Base-by-base conservation (phyloP, 352 stramenopile species). In the Pythium biforme region DNA sequence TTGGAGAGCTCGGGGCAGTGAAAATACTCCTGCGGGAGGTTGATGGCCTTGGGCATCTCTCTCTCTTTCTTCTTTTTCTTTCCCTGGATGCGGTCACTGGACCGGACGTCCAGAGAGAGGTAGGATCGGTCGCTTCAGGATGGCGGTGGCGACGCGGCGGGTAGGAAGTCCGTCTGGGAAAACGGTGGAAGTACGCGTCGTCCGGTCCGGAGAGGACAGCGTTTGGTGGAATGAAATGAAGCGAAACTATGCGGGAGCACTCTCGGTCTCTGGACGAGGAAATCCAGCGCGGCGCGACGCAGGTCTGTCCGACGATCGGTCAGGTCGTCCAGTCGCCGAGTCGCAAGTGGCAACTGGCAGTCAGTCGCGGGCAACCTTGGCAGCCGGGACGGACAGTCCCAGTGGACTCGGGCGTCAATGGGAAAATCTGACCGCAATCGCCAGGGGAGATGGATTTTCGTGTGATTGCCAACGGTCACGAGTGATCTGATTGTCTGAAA, bases 1-100 rank as follows among this genome's bases (percentile, higher is more conserved):
- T 66, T 56, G 26, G 75, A 76, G 56, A 89, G 77, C 64, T 67
- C 69, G 17, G 79, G 79, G 45, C 75, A 82, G 58, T 84, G 68
- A 62, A 89, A 87, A 60, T 77, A 87, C 56, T 70, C 69, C 66
- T 76, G 66, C 33, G 72, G 76, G 34, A 89, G 37, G 26, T 72
- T 68, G 40, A 68, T 9, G 7, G 39, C 45, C 60, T 66, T 69
- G 43, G 26, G 37, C 66, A 68, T 72, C n/a, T n/a, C n/a, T n/a
- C n/a, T n/a, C n/a, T n/a, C n/a, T n/a, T n/a, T n/a, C n/a, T n/a
- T n/a, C n/a, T n/a, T n/a, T n/a, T n/a, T n/a, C n/a, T n/a, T n/a
- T n/a, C n/a, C n/a, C n/a, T n/a, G n/a, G n/a, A n/a, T n/a, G n/a
- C n/a, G n/a, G n/a, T n/a, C 11, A 17, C 59, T 37, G 59, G 31